Evolutionary conservation across 2,329 filamentous ascomycete genomes (phyloP).

Genomic region (Daldinia sp.): DNA sequence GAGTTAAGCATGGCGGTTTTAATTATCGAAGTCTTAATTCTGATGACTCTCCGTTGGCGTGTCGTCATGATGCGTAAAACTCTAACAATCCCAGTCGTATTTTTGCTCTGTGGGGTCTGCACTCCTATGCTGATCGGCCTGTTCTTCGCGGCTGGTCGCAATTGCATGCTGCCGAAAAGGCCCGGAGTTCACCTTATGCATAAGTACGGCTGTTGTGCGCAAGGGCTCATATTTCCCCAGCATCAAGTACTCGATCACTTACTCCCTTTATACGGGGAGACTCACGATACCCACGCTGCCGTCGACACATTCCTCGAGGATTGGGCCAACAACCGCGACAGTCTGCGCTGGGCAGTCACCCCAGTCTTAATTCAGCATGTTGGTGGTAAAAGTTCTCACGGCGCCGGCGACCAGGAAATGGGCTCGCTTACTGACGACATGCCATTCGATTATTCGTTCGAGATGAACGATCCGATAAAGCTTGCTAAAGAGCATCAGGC

Average conservation of each 20-base stretch:
- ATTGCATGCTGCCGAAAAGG: slow-evolving; percentile 42
- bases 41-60: slow-evolving; percentile 33
- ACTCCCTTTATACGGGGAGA: slow-evolving; percentile 42
- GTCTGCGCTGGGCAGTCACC: slow-evolving; percentile 45
- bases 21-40: slow-evolving; percentile 24
- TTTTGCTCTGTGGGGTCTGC: slow-evolving; percentile 37
- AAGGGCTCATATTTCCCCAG: slow-evolving; percentile 46
- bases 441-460: slow-evolving; percentile 45
- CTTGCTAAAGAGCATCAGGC: slow-evolving; percentile 40
- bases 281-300: slow-evolving; percentile 36
- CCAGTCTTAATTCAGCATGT: slow-evolving; percentile 48
- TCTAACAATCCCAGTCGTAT: slow-evolving; percentile 26
- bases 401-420: slow-evolving; percentile 39
- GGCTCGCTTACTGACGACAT: slow-evolving; percentile 44
- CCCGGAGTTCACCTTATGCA: slow-evolving; percentile 45
- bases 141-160: slow-evolving; percentile 44
- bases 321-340: slow-evolving; percentile 36
- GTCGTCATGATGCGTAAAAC: slow-evolving; percentile 21
- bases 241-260: slow-evolving; percentile 38
- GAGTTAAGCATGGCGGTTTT: slow-evolving; percentile 33
- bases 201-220: slow-evolving; percentile 45
- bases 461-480: slow-evolving; percentile 42
- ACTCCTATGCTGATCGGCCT: slow-evolving; percentile 44
- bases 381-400: slow-evolving; percentile 45
- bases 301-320: slow-evolving; percentile 46